These are phyloP conservation scores for Cyphellophora europaea DNA, from an alignment of 2,329 filamentous ascomycete genomes.

Conservation along the genomic window DNA sequence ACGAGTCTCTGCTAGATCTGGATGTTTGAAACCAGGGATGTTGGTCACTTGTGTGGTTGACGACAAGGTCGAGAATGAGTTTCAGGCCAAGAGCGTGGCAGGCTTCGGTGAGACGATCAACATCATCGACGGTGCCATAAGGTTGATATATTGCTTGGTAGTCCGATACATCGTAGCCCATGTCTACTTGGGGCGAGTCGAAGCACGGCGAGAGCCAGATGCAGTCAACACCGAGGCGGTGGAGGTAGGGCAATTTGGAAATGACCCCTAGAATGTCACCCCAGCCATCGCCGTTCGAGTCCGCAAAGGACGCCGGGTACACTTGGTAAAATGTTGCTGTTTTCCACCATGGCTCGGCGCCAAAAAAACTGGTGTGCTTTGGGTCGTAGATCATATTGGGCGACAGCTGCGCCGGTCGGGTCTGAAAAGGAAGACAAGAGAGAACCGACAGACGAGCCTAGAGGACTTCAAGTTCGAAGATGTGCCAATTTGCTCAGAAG, in stretches of 20 bases:
- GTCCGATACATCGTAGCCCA: slow-evolving; percentile 62
- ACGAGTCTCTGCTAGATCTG: slow-evolving; percentile 43
- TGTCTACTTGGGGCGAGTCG: slow-evolving; percentile 55
- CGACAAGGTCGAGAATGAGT: slow-evolving; percentile 62
- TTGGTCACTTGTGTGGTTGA: slow-evolving; percentile 63
- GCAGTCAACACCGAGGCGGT: slow-evolving; percentile 51
- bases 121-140: slow-evolving; percentile 54
- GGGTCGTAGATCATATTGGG: too few relatives aligned
- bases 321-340: slow-evolving; percentile 53
- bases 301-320: slow-evolving; percentile 51
- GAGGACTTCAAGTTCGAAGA: too few relatives aligned
- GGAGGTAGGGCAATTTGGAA: slow-evolving; percentile 52
- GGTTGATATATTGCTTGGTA: slow-evolving; percentile 52
- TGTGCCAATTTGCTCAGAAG: too few relatives aligned
- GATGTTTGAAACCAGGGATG: slow-evolving; percentile 62
- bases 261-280: slow-evolving; percentile 57
- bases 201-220: slow-evolving; percentile 62
- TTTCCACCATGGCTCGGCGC: slow-evolving; percentile 57
- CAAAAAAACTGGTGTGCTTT: slow-evolving; percentile 28
- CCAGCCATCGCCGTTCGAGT: slow-evolving; percentile 49
- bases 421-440: too few relatives aligned
- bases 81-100: slow-evolving; percentile 52
- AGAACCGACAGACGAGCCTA: too few relatives aligned
- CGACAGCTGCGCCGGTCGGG: too few relatives aligned
- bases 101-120: slow-evolving; percentile 48